These are phyloP conservation scores for Knufia petricola DNA, from an alignment of 2,329 filamentous ascomycete species.

Conservation along the genomic window DNA sequence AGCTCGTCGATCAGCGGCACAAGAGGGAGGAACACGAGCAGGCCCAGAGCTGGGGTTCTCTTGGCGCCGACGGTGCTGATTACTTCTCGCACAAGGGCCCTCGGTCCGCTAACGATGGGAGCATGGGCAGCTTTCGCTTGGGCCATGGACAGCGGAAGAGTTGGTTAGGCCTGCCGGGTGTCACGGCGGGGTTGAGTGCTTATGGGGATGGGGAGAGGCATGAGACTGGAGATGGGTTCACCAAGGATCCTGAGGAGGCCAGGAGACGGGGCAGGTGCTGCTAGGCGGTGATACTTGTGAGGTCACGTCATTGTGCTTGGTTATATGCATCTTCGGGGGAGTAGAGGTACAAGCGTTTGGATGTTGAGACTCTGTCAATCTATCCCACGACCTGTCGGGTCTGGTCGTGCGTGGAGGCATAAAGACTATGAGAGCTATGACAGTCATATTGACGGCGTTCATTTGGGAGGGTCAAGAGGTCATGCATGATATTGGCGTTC, in stretches of 20 bases:
- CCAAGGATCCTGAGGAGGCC: constrained; percentile 27
- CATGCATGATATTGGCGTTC: too few species aligned
- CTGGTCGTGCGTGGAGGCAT: too few species aligned
- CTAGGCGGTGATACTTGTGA: too few species aligned
- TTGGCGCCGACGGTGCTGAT: constrained; percentile 23
- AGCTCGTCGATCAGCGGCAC: constrained; percentile 64
- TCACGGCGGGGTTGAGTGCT: constrained; percentile 28
- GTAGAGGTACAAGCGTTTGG: too few species aligned
- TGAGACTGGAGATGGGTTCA: constrained; percentile 17
- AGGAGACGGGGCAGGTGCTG: constrained; percentile 32
- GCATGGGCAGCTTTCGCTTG: constrained; percentile 51
- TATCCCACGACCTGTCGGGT: too few species aligned
- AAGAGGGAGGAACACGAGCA: constrained; percentile 44
- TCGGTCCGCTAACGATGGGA: constrained; percentile 41
- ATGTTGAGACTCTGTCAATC: too few species aligned
- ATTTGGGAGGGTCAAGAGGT: too few species aligned
- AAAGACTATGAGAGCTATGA: too few species aligned
- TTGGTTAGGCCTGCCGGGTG: constrained; percentile 52
- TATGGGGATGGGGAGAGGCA: constrained; percentile 28
- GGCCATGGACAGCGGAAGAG: constrained; percentile 54
- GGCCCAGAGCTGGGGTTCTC: constrained; percentile 21
- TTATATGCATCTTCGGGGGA: too few species aligned
- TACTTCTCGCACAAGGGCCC: constrained; percentile 19
- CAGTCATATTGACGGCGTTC: too few species aligned
- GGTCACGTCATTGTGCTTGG: too few species aligned